Conservation (phyloP, 2,329 filamentous ascomycete species). For the Colletotrichum sp. region DNA sequence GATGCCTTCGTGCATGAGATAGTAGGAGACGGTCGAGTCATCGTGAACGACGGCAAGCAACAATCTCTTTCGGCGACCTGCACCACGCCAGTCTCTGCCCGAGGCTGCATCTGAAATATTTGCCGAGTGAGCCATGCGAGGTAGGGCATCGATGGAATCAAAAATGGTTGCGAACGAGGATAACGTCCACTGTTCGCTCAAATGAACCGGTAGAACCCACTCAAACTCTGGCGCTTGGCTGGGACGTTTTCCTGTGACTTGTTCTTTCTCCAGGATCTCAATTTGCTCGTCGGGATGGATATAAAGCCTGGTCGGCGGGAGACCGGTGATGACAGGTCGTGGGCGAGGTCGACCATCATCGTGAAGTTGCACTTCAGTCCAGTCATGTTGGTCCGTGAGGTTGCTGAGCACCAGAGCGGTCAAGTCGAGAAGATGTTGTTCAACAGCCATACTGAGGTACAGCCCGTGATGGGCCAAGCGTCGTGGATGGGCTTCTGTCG, state of each 20-base stretch:
- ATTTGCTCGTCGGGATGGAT: conserved; percentile 85
- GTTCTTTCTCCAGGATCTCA: conserved; percentile 68
- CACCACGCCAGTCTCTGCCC: conserved; percentile 47
- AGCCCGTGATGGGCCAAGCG: neutral
- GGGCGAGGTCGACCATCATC: conserved; percentile 44
- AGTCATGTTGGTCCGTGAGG: conserved; percentile 77
- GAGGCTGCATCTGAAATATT: conserved; percentile 13
- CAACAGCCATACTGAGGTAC: neutral
- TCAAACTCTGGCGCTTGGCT: conserved; percentile 64
- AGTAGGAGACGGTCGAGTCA: conserved; percentile 85
- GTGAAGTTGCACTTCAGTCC: conserved; percentile 66
- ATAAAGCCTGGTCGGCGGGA: conserved; percentile 77
- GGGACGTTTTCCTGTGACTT: conserved; percentile 48
- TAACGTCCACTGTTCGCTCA: conserved; percentile 76
- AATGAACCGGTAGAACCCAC: conserved; percentile 78
- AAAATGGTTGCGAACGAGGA: conserved; percentile 71
- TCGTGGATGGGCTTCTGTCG: neutral
- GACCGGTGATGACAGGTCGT: conserved; percentile 71
- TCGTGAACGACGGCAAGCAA: conserved; percentile 78
- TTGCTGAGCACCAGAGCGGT: conserved; percentile 66
- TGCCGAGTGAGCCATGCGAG: conserved; percentile 25
- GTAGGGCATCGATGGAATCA: conserved; percentile 59
- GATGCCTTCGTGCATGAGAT: conserved; percentile 84
- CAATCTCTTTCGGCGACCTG: conserved; percentile 66
- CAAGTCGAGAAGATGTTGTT: conserved; percentile 24